Percentiles rank a stretch among this genome's conserved stretches.
These are phyloP conservation scores for Raddia distichophylla DNA, from an alignment of 176 grass and related monocot genomes.

Conservation along the genomic window DNA sequence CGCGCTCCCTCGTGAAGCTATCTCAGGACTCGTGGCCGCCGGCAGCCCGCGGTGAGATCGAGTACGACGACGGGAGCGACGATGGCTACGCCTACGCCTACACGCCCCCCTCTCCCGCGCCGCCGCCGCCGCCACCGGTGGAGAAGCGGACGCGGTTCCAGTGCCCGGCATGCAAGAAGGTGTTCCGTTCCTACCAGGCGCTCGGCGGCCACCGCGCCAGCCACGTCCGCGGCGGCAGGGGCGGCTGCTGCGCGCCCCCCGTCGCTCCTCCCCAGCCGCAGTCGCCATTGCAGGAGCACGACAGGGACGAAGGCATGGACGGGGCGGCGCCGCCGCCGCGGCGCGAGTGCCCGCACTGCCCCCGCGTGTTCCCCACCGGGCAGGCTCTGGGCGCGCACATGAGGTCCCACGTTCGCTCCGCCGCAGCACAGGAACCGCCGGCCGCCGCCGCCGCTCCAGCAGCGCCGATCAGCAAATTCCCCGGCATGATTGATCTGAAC, in stretches of 20 bases:
- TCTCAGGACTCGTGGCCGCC: conserved; percentile 62
- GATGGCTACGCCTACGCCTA: conserved; percentile 10
- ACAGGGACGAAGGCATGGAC: conserved; percentile 22
- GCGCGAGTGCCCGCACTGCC: conserved; percentile 69
- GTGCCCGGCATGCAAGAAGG: conserved; percentile 67
- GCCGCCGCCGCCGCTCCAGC: not conserved
- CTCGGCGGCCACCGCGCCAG: conserved; percentile 71
- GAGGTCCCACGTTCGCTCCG: conserved; percentile 54
- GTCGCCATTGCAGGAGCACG: conserved; percentile 44
- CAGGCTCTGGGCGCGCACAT: conserved; percentile 85
- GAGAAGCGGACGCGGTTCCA: conserved; percentile 55
- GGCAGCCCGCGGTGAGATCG: not conserved
- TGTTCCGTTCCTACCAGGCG: conserved; percentile 77
- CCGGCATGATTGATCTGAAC: conserved; percentile 72
- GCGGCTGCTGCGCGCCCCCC: conserved; percentile 47
- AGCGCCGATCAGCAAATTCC: conserved; percentile 18
- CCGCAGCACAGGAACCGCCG: conserved; percentile 13
- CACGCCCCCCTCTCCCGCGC: not conserved
- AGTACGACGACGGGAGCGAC: conserved; percentile 37
- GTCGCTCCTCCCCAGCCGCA: not conserved
- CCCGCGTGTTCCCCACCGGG: conserved; percentile 64
- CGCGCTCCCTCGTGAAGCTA: conserved; percentile 66
- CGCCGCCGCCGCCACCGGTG: not conserved
- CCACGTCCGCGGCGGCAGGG: conserved; percentile 53
- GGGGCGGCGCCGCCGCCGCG: conserved; percentile 31